Base-by-base conservation (phyloP, 768 basidiomycete species). In the Tylopilus subfusipes region DNA sequence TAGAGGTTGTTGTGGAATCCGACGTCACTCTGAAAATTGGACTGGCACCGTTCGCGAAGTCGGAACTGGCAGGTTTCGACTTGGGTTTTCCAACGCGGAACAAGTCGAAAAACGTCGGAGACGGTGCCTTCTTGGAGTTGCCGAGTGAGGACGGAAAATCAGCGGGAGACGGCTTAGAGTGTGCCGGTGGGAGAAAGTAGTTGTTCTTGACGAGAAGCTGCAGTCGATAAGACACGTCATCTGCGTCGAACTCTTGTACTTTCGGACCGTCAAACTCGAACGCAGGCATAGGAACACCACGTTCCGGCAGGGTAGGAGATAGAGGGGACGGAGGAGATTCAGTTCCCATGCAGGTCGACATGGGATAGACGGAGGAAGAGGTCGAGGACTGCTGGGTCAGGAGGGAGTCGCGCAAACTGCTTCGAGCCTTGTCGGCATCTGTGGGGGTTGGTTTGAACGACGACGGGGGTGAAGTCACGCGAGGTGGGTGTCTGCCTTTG, bases 131-230 rank as follows among this genome's bases (percentile, higher is more conserved):
- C 54, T 76, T 73, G 29, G 73, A 55, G 56, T 56, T 57, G 42
- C 54, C 54, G 44, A 44, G 33, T 4, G 76, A n/a, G n/a, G n/a
- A 68, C 18, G 81, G 78, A 55, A 91, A 81, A 48, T 87, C 82
- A 25, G 85, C 76, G 3, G 84, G 80, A 11, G 81, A 82, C 2
- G 91, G 91, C 64, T 93, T 93, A 39, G 84, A 79, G 63, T 93
- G 91, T 0, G 91, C 90, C 11, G 91, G 92, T 4, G 91, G 91
- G 34, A 93, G 82, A 65, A 90, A 93, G 67, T 93, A 93, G 64
- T 79, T 92, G 71, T 93, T 93, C 68, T 86, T 88, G 50, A 93
- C 86, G 38, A 93, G 81, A 50, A 93, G 79, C 38, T 84, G 86
- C 19, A 93, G 81, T 22, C 91, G 86, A 72, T 90, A 90, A 19